Percentiles rank a stretch among this genome's conserved stretches.
These are phyloP conservation scores for Euphorbia tirucalli DNA, from an alignment of 345 rosid species.

Conservation along the genomic window DNA sequence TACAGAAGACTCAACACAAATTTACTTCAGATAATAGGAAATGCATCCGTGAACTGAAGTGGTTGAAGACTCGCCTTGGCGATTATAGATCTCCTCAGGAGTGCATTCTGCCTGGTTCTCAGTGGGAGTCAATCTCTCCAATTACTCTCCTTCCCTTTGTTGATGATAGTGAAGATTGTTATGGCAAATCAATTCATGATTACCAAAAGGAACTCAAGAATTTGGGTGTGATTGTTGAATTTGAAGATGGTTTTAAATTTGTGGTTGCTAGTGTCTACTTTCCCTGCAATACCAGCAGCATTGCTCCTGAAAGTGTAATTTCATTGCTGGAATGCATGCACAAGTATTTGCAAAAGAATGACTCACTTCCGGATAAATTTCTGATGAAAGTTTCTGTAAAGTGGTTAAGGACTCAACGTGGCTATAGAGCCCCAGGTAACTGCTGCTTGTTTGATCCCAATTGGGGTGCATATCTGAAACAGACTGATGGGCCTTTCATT, in stretches of 20 bases:
- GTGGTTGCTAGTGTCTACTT: slow-evolving; percentile 41
- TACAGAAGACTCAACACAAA: slow-evolving; percentile 17
- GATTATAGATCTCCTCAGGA: slow-evolving; percentile 48
- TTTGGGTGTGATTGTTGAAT: slow-evolving; percentile 40
- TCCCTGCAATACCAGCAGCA: slow-evolving; percentile 25
- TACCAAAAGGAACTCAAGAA: slow-evolving; percentile 47
- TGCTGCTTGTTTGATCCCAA: slow-evolving; percentile 43
- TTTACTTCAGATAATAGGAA: slow-evolving; percentile 35
- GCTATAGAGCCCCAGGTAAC: slow-evolving; percentile 48
- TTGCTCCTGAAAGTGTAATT: slow-evolving; percentile 32
- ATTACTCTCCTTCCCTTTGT: slow-evolving; percentile 58
- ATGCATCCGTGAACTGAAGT: slow-evolving; percentile 37
- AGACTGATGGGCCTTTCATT: slow-evolving; percentile 68
- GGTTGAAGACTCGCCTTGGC: slow-evolving; percentile 64
- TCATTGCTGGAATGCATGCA: slow-evolving; percentile 49
- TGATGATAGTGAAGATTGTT: slow-evolving; percentile 45
- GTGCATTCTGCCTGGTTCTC: slow-evolving; percentile 52
- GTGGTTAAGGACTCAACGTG: slow-evolving; percentile 59
- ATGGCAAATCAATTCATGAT: slow-evolving; percentile 42
- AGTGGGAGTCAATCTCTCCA: slow-evolving; percentile 52
- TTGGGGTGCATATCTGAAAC: slow-evolving; percentile 38
- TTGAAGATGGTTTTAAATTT: slow-evolving; percentile 47
- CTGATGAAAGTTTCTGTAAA: slow-evolving; percentile 29
- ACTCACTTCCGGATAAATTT: slow-evolving; percentile 33
- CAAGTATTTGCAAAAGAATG: slow-evolving; percentile 23